phyloP scores from a whole-genome alignment of 208 protist species.

The Acanthamoeba royreba region DNA sequence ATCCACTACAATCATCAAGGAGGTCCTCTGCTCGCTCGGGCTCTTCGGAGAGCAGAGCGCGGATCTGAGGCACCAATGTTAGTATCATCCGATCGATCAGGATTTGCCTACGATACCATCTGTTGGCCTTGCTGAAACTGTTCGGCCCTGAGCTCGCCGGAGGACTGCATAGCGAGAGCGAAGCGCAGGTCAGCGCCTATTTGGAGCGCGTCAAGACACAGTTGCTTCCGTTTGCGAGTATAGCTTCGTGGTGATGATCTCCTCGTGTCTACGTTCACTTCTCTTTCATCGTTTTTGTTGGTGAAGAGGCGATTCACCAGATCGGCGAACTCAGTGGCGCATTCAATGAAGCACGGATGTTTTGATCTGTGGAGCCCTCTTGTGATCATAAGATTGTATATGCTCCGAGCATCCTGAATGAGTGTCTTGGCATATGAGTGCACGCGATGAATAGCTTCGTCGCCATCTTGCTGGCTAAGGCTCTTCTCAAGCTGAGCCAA shows the following conservation, averaged over 20 bases:
- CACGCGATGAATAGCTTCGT: too few relatives aligned
- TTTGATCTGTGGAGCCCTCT: too few relatives aligned
- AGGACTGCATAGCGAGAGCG: neutral
- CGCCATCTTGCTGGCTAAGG: too few relatives aligned
- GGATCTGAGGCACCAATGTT: neutral
- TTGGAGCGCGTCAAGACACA: neutral
- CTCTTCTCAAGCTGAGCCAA: too few relatives aligned
- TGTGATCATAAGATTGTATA: too few relatives aligned
- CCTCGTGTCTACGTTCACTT: neutral
- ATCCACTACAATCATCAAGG: neutral
- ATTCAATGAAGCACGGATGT: too few relatives aligned
- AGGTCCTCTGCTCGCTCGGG: neutral
- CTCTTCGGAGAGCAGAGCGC: neutral
- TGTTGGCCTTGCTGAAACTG: neutral
- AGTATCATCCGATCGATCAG: neutral
- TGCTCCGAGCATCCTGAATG: too few relatives aligned
- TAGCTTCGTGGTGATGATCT: neutral
- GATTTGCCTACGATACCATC: neutral
- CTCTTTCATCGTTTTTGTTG: neutral
- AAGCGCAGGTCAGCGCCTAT: neutral
- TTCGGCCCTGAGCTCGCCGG: neutral
- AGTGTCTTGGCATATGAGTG: too few relatives aligned
- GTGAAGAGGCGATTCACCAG: neutral
- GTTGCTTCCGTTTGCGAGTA: neutral
- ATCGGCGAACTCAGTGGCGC: too few relatives aligned